Base-by-base conservation (phyloP, 371 early-diverging fungal genomes). In the Phascolomyces articulosus region DNA sequence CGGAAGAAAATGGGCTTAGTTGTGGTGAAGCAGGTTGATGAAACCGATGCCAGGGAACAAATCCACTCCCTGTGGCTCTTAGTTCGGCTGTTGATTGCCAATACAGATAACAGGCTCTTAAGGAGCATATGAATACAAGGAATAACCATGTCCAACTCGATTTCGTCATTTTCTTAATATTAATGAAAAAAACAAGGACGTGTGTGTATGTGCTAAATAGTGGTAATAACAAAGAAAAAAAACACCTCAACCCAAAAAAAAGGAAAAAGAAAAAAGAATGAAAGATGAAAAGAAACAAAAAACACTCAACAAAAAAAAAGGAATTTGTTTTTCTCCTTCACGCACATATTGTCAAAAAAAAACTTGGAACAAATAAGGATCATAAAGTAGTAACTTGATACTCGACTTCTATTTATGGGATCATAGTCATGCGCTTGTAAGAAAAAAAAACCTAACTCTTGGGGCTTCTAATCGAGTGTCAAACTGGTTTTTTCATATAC, bases 31-130 rank as follows among this genome's bases (percentile, higher is more conserved):
- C 16, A 53, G 53, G 41, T 66, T 53, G 49, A 54, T 64, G 62
- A 29, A 57, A 40, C 47, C 57, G 67, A 63, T 27, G 59, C 68
- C 26, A 71, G 67, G 18, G 64, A 59, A 34, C 34, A 34, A 63
- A 26, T 31, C 34, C 57, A 28, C 40, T 38, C 10, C 40, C 27
- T 28, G 21, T 20, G 8, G 44, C 47, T 28, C 60, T 44, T 20
- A 59, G 27, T 8, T 59, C 60, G 21, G 40, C 21, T 44, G 60
- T 59, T 21, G 60, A 59, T 18, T 15, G n/a, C 60, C 60, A 59
- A 26, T 65, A 59, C 20, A 68, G 64, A 55, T 64, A 56, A 49
- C 59, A 60, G 23, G 54, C 59, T 48, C 68, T 54, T n/a, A 64
- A 34, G 21, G 26, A 56, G 56, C 60, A 65, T 20, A 65, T 38